Conservation (phyloP, 129 eudicot species). For the Lactuca saligna region DNA sequence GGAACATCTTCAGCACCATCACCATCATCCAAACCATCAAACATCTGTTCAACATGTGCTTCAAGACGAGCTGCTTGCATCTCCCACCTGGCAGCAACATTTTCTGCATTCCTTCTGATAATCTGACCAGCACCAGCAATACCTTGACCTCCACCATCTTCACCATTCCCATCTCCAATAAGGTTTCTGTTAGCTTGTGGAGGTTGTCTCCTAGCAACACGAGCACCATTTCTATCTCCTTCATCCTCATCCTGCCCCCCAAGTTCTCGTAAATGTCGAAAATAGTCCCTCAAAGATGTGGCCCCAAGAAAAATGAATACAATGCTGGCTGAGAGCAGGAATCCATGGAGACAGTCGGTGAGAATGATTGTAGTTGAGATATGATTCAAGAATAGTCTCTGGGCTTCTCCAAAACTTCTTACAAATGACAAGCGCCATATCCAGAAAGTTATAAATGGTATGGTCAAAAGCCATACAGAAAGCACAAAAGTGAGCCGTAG, state of each 20-base stretch:
- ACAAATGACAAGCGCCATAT: constrained; percentile 92
- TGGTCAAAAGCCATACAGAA: constrained; percentile 86
- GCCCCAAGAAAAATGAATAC: constrained; percentile 91
- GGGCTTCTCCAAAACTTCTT: constrained; percentile 78
- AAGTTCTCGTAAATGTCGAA: constrained; percentile 81
- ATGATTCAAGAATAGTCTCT: constrained; percentile 72
- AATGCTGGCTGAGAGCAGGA: constrained; percentile 88
- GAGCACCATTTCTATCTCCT: constrained; percentile 87
- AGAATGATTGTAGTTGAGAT: constrained; percentile 67
- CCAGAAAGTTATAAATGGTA: constrained; percentile 94
- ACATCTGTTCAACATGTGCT: constrained; percentile 96
- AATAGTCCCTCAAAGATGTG: constrained; percentile 86
- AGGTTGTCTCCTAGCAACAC: constrained; percentile 74
- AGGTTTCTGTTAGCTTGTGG: constrained; percentile 65
- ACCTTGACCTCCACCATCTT: constrained; percentile 88
- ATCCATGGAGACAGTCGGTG: constrained; percentile 90
- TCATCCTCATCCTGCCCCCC: constrained; percentile 90
- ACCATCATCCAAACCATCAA: constrained; percentile 97
- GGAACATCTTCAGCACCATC: constrained; percentile 99
- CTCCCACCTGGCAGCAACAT: constrained; percentile 96
- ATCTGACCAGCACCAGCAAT: constrained; percentile 93
- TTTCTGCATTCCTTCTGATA: constrained; percentile 90
- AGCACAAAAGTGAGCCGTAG: constrained; percentile 83
- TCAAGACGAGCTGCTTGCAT: constrained; percentile 98
- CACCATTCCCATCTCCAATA: constrained; percentile 70